A percentile compares a stretch with the other conserved stretches of the same genome.
phyloP scores from a whole-genome alignment of 1,139 yeast genomes.

The Kluyveromyces marxianus region DNA sequence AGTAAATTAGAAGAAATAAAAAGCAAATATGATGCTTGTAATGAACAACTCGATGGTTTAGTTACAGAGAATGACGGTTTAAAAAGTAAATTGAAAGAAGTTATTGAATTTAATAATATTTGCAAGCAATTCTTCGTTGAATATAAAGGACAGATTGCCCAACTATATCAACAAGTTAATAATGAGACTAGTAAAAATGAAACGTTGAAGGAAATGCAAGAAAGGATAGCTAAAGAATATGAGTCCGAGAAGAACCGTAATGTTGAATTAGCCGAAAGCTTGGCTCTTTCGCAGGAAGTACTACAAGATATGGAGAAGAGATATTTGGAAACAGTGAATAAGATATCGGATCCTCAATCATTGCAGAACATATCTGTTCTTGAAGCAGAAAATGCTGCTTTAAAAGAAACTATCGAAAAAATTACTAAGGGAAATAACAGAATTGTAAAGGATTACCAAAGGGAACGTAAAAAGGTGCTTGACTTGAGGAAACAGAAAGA shows the following conservation, averaged over 20 bases:
- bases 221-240: slow-evolving; percentile 1
- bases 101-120: slow-evolving; percentile 5
- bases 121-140: slow-evolving; percentile 5
- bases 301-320: slow-evolving; percentile 3
- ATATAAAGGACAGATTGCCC: slow-evolving; percentile 2
- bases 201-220: slow-evolving; percentile 2
- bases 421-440: slow-evolving; percentile 9
- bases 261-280: slow-evolving; percentile 2
- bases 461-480: slow-evolving; percentile 18
- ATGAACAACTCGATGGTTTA: slow-evolving; percentile 1
- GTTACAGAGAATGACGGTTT: slow-evolving; percentile 5
- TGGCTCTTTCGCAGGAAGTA: slow-evolving; percentile 1
- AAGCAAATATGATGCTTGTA: slow-evolving; percentile 3
- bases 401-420: not conserved
- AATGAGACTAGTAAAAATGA: slow-evolving; percentile 1
- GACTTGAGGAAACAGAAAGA: slow-evolving; percentile 15
- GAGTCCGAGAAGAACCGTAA: slow-evolving; percentile 2
- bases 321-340: slow-evolving; percentile 1
- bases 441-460: slow-evolving; percentile 15
- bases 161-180: slow-evolving; percentile 1
- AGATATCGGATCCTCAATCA: not conserved
- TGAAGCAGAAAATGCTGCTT: not conserved
- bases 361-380: not conserved
- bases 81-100: slow-evolving; percentile 7
- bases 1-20: slow-evolving; percentile 7